A percentile compares a stretch with the other conserved stretches of the same genome.
phyloP scores from a whole-genome alignment of 1,284 basidiomycete species.

The Rhodotorula glutinis region DNA sequence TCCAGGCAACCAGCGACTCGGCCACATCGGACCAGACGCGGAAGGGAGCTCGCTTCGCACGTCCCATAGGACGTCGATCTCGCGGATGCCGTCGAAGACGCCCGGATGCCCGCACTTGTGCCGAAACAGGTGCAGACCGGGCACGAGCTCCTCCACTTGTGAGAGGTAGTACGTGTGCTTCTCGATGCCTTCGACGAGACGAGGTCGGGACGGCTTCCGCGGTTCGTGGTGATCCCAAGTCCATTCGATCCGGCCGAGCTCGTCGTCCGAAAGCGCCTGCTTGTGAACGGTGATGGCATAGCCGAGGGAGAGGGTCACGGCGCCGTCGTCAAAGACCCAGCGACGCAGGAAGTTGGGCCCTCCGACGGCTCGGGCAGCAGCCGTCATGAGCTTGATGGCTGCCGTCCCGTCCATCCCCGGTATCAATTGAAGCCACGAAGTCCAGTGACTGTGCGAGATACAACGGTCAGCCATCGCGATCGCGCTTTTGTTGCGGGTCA shows the following conservation, averaged over 20 bases:
- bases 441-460: slow-evolving; percentile 36
- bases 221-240: slow-evolving; percentile 26
- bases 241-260: slow-evolving; percentile 17
- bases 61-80: slow-evolving; percentile 27
- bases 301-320: slow-evolving; percentile 13
- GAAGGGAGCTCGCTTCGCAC: not conserved
- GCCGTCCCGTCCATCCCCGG: slow-evolving; percentile 8
- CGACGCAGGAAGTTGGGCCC: slow-evolving; percentile 38
- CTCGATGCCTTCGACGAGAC: slow-evolving; percentile 9
- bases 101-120: slow-evolving; percentile 15
- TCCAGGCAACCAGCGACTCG: not conserved
- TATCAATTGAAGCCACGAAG: slow-evolving; percentile 27
- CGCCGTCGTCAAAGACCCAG: slow-evolving; percentile 37
- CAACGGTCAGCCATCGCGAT: not conserved
- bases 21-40: not conserved
- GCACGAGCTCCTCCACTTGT: slow-evolving; percentile 2
- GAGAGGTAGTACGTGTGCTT: slow-evolving; percentile 32
- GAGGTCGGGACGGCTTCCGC: not conserved
- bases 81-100: not conserved
- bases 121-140: slow-evolving; percentile 17
- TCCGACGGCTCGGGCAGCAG: slow-evolving; percentile 30
- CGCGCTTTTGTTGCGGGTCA: not conserved
- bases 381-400: slow-evolving; percentile 24
- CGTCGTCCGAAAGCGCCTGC: slow-evolving; percentile 5
- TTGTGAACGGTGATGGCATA: slow-evolving; percentile 25